Conservation (phyloP, 2,329 filamentous ascomycete genomes). For the Botryosphaeria dothidea region DNA sequence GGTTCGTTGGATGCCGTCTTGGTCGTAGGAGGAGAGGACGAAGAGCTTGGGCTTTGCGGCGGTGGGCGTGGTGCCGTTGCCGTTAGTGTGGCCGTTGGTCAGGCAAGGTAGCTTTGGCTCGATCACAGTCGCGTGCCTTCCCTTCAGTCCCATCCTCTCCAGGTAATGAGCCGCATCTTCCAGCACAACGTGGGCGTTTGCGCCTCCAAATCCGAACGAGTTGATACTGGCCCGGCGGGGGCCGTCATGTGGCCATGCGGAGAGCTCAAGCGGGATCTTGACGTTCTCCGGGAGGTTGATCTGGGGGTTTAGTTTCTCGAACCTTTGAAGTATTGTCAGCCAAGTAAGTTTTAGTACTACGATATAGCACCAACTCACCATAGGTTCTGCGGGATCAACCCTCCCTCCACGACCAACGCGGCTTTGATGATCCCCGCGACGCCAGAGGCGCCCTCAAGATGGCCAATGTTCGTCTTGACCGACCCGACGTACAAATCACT, state of each 20-base stretch:
- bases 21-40: background rate
- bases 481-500: conserved; percentile 25
- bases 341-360: too few relatives aligned
- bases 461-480: conserved; percentile 44
- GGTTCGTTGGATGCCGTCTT: background rate
- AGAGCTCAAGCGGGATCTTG: conserved; percentile 19
- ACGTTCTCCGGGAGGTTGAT: conserved; percentile 21
- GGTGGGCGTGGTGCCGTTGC: background rate
- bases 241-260: conserved; percentile 18
- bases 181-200: conserved; percentile 33
- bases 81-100: background rate
- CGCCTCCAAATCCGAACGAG: conserved; percentile 28
- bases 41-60: background rate
- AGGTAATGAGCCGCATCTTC: conserved; percentile 19
- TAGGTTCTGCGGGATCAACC: conserved; percentile 39
- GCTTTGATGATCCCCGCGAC: conserved; percentile 41
- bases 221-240: conserved; percentile 25
- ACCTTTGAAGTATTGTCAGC: conserved; percentile 24
- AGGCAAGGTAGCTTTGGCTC: background rate
- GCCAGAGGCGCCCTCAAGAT: conserved; percentile 43
- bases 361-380: background rate
- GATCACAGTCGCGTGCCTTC: background rate
- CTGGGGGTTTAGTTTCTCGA: conserved; percentile 16
- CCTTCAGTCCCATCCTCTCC: background rate
- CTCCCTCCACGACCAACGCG: conserved; percentile 37